Conservation (phyloP, 805 yeast species). For the Debaryomyces castellii region DNA sequence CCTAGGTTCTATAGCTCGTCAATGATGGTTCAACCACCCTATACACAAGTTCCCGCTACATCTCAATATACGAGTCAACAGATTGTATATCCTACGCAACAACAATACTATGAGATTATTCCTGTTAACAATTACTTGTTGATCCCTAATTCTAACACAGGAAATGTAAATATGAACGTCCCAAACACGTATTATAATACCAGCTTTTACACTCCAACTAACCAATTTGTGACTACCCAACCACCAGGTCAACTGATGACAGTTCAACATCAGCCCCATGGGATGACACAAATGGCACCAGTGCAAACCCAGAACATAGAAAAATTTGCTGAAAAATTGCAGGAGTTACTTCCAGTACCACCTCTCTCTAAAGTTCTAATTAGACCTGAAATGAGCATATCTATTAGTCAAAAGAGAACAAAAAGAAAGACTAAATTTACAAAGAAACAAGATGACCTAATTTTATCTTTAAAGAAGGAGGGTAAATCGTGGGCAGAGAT, state of each 20-base stretch:
- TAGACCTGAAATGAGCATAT: constrained; percentile 42
- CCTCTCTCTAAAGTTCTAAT: constrained; percentile 45
- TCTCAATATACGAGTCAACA: constrained; percentile 5
- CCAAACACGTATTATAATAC: constrained; percentile 5
- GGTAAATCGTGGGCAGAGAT: constrained; percentile 76
- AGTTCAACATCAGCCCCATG: constrained; percentile 6
- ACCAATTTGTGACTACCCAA: constrained; percentile 6
- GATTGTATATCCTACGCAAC: constrained; percentile 11
- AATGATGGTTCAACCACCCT: constrained; percentile 23
- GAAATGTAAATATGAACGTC: constrained; percentile 1
- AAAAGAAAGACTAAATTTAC: constrained; percentile 69
- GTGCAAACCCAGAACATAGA: not conserved
- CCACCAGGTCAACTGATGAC: constrained; percentile 7
- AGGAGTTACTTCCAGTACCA: constrained; percentile 43
- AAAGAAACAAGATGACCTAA: constrained; percentile 64
- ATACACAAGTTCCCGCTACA: constrained; percentile 10
- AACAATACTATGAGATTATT: constrained; percentile 11
- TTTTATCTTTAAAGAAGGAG: constrained; percentile 56
- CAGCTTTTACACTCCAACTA: constrained; percentile 3
- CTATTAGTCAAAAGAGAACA: constrained; percentile 47
- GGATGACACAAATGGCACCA: constrained; percentile 3
- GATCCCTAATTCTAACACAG: constrained; percentile 13
- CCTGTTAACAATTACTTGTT: constrained; percentile 22
- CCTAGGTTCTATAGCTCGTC: constrained; percentile 22
- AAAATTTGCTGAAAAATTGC: constrained; percentile 22